Evolutionary conservation across 2,329 filamentous ascomycete genomes (phyloP), one percentile per base, ranked within the genome.

Genomic region (Clonostachys solani): DNA sequence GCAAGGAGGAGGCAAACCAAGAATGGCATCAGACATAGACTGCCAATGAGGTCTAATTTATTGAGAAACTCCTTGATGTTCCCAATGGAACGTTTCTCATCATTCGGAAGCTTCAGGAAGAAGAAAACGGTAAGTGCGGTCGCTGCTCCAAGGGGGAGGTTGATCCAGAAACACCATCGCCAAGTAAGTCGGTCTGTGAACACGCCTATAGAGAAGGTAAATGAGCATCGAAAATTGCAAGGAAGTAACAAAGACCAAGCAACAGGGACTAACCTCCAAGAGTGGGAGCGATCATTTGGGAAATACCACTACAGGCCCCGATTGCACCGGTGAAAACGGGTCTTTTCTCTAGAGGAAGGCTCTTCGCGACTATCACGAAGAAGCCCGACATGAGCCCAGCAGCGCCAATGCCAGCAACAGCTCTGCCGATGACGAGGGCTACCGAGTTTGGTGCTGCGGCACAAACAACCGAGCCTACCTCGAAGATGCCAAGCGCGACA

Each of bases 1-100:
- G 71, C 71, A 12, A 75, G 56, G 2, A 74, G 50, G 9, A 73
- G 62, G 49, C 66, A 73, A 41, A 70, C 56, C 15, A 52, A 36
- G 44, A 43, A 35, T n/a, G 50, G 47, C 5, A 51, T 47, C 12
- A 57, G 40, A 17, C 49, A 12, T 3, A 44, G 16, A 2, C 46
- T 51, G 6, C 55, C 55, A 5, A 50, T 29, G 6, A 41, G 45
- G 23, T 56, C 77, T 43, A 54, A 45, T 29, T 51, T 47, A 2
- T 6, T 29, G 4, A 52, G 7, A 8, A 49, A 34, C 18, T 46
- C 38, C 33, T 44, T 18, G 36, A 38, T 48, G 23, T 23, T 5
- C 23, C 23, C 8, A 15, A 19, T 19, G 9, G 23, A n/a, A 23
- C 23, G 8, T 29, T 29, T 29, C 23, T 29, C 9, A 29, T 8